A percentile compares a stretch with the other conserved stretches of the same genome.
Conservation (phyloP, 306 rosid species). For the Quercus gilva region DNA sequence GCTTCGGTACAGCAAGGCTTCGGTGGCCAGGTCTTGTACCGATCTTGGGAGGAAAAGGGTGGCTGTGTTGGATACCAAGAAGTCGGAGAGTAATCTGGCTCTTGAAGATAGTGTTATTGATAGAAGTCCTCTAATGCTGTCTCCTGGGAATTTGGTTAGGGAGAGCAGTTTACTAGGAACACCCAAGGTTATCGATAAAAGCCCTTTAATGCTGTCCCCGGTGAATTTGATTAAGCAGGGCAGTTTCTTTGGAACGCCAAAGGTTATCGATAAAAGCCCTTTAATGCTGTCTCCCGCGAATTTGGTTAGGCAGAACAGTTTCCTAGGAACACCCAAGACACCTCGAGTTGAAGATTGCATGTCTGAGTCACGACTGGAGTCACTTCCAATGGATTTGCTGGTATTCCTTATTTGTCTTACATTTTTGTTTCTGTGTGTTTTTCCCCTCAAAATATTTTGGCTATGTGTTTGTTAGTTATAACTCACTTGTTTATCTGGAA, state of each 20-base stretch:
- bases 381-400: conserved; percentile 83
- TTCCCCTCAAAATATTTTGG: no score
- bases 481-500: not conserved
- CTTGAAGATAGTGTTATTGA: conserved; percentile 42
- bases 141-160: conserved; percentile 65
- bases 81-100: conserved; percentile 19
- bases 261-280: conserved; percentile 55
- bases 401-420: conserved; percentile 30
- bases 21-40: conserved; percentile 49
- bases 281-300: conserved; percentile 76
- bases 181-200: conserved; percentile 55
- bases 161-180: conserved; percentile 50
- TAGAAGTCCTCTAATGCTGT: conserved; percentile 62
- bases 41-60: conserved; percentile 70
- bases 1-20: conserved; percentile 57
- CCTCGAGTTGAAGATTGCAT: conserved; percentile 52
- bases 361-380: conserved; percentile 74
- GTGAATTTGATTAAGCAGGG: conserved; percentile 57
- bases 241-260: conserved; percentile 54
- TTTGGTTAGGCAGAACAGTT: conserved; percentile 44
- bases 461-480: not conserved
- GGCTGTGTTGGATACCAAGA: conserved; percentile 40
- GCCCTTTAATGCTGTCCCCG: conserved; percentile 73
- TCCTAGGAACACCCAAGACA: conserved; percentile 61
- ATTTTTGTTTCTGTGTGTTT: not conserved